Evolutionary conservation across 73 alveolate species (phyloP).

Genomic region (Uronychia setigera): DNA sequence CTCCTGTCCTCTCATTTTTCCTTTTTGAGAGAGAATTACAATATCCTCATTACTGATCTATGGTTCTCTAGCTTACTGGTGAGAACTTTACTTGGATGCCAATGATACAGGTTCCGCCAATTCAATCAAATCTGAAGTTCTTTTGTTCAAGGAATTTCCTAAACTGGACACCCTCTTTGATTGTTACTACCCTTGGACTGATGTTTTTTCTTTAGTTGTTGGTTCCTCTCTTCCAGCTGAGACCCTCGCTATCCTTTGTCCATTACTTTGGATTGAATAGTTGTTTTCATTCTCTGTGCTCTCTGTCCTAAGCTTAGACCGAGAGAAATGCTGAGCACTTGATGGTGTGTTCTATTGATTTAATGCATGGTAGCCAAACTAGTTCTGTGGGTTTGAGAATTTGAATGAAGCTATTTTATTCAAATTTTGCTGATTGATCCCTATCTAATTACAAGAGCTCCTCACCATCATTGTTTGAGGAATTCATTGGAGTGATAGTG

Average conservation of each 20-base stretch:
- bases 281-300: not conserved
- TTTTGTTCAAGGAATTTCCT: not conserved
- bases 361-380: not conserved
- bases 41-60: not conserved
- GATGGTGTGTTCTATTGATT: not conserved
- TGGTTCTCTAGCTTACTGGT: not conserved
- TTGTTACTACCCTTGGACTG: not conserved
- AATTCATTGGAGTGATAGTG: slow-evolving; percentile 46
- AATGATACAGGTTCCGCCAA: not conserved
- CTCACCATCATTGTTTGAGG: not conserved
- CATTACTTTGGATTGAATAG: not conserved
- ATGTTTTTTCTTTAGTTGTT: not conserved
- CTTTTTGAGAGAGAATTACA: not conserved
- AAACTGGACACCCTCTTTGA: not conserved
- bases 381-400: not conserved
- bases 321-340: not conserved
- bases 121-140: not conserved
- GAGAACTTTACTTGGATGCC: not conserved
- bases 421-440: too few relatives aligned
- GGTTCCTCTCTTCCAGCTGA: not conserved
- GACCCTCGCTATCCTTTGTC: not conserved
- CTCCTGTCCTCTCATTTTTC: not conserved
- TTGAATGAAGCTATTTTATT: not conserved
- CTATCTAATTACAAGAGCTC: too few relatives aligned
- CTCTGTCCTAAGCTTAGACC: not conserved